A percentile compares a stretch with the other conserved stretches of the same genome.
These are phyloP conservation scores for Plasmodium berghei DNA, from an alignment of 169 alveolate genomes.

Conservation along the genomic window DNA sequence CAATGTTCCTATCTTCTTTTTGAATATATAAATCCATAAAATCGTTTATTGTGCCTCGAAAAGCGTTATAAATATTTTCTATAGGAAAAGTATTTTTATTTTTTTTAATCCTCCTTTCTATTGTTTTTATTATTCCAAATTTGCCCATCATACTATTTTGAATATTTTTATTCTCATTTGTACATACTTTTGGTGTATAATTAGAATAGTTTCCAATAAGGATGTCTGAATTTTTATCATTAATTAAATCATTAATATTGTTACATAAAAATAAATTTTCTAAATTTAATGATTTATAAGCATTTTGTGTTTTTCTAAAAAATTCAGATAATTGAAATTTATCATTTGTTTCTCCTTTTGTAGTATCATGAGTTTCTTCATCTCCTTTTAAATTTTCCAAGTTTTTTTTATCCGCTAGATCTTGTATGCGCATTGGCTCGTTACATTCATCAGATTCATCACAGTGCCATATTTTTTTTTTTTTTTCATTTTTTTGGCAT, in stretches of 20 bases:
- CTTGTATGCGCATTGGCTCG: not conserved
- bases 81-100: constrained; percentile 16
- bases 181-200: not conserved
- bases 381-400: constrained; percentile 27
- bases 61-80: constrained; percentile 26
- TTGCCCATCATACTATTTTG: not conserved
- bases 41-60: constrained; percentile 51
- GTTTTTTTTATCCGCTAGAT: constrained; percentile 10
- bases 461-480: not conserved
- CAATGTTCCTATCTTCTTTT: constrained; percentile 7
- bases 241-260: constrained; percentile 12
- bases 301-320: constrained; percentile 36
- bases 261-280: constrained; percentile 27
- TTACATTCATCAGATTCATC: not conserved
- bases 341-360: not conserved
- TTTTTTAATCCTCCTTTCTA: constrained; percentile 8
- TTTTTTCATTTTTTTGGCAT: no score
- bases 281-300: constrained; percentile 20
- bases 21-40: constrained; percentile 39
- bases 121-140: constrained; percentile 14
- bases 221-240: not conserved
- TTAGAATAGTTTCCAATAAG: not conserved
- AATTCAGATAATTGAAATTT: constrained; percentile 7
- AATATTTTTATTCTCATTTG: not conserved
- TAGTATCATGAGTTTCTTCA: not conserved